Evolutionary conservation across 805 yeast species (phyloP).

Genomic region (Schizosaccharomyces cryophilus): DNA sequence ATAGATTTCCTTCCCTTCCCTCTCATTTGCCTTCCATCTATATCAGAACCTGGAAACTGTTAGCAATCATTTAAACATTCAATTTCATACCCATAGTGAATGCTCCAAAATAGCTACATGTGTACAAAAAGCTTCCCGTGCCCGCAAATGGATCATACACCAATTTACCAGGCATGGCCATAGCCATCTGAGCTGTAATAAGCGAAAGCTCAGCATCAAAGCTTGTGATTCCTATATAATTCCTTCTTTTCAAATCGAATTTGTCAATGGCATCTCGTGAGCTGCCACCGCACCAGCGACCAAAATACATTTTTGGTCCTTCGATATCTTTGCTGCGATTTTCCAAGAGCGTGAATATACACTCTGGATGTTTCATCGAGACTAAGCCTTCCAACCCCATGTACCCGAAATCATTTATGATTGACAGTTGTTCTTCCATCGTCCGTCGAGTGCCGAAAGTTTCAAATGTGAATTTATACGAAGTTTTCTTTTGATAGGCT

Average conservation of each 20-base stretch:
- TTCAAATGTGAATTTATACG: slow-evolving; percentile 67
- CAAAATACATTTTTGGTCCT: slow-evolving; percentile 23
- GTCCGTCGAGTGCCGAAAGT: slow-evolving; percentile 47
- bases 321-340: neutral
- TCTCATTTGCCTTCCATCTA: slow-evolving; percentile 54
- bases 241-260: slow-evolving; percentile 59
- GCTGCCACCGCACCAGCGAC: slow-evolving; percentile 43
- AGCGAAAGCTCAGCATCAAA: slow-evolving; percentile 84
- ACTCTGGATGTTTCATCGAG: slow-evolving; percentile 50
- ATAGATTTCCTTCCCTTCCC: slow-evolving; percentile 32
- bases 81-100: slow-evolving; percentile 10
- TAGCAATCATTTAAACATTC: neutral
- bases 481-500: slow-evolving; percentile 16
- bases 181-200: slow-evolving; percentile 69
- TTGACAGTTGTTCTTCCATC: slow-evolving; percentile 25
- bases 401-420: slow-evolving; percentile 50
- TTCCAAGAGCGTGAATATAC: slow-evolving; percentile 48
- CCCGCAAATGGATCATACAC: slow-evolving; percentile 92
- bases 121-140: slow-evolving; percentile 79
- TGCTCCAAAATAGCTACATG: slow-evolving; percentile 70
- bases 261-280: slow-evolving; percentile 40
- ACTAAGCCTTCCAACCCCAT: slow-evolving; percentile 57
- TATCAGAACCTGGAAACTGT: slow-evolving; percentile 49
- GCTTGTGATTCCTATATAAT: slow-evolving; percentile 84
- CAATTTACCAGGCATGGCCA: slow-evolving; percentile 35